Conservation (phyloP, 139 green algal species). For the Tetraselmis striata region DNA sequence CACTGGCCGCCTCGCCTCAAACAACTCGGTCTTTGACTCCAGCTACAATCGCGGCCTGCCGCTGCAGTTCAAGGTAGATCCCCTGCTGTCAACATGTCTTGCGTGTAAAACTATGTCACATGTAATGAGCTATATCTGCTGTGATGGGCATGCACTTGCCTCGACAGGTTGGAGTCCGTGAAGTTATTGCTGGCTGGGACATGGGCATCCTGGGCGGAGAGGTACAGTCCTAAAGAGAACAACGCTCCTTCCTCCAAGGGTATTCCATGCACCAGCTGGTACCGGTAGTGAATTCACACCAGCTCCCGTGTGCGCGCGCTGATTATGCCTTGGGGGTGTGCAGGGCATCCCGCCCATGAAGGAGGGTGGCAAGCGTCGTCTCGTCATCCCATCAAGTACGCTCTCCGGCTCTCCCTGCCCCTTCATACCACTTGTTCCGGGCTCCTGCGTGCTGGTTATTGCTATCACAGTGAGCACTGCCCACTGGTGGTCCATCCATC, state of each 20-base stretch:
- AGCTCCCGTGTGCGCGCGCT: no score
- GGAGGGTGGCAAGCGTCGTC: conserved; percentile 54
- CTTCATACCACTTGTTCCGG: no score
- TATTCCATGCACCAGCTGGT: not conserved
- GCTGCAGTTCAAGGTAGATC: conserved; percentile 61
- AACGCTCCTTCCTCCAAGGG: not conserved
- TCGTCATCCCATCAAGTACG: conserved; percentile 46
- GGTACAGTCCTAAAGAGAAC: no score
- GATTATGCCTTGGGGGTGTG: no score
- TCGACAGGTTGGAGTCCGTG: conserved; percentile 48
- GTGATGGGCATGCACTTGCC: not conserved
- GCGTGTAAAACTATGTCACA: not conserved
- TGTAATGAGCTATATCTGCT: not conserved
- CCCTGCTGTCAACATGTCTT: not conserved
- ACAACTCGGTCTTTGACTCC: conserved; percentile 73
- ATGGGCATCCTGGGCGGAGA: conserved; percentile 69
- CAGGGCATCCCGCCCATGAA: conserved; percentile 81
- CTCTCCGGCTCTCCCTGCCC: no score
- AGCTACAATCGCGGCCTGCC: conserved; percentile 66
- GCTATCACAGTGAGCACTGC: no score
- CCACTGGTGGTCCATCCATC: no score
- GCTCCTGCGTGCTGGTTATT: no score
- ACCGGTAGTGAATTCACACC: not conserved
- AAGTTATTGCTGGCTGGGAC: conserved; percentile 80
- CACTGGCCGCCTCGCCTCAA: conserved; percentile 58